phyloP scores from a whole-genome alignment of 306 rosid genomes.

The Rubus parviflorus region DNA sequence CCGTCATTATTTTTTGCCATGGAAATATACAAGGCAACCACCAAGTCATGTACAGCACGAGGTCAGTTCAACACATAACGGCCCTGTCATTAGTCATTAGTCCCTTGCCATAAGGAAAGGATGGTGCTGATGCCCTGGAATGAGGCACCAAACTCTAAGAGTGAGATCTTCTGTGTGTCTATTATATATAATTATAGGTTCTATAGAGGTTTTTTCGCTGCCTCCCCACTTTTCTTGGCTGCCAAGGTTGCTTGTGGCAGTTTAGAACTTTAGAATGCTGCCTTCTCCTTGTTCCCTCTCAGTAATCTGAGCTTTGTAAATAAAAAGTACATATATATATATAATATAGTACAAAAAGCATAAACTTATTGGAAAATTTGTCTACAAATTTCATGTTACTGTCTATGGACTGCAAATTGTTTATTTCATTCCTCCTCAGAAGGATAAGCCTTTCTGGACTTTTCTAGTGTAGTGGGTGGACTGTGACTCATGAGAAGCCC shows the following conservation, averaged over 20 bases:
- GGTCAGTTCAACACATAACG: conserved; percentile 21
- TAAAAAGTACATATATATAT: conserved; percentile 27
- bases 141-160: conserved; percentile 28
- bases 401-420: not conserved
- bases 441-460: conserved; percentile 6
- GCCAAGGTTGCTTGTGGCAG: conserved; percentile 42
- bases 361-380: not conserved
- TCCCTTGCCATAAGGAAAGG: conserved; percentile 20
- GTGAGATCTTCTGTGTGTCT: conserved; percentile 23
- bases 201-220: conserved; percentile 17
- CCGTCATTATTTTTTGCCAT: conserved; percentile 9
- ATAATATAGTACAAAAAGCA: conserved; percentile 30
- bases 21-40: conserved; percentile 30
- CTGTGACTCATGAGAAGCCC: conserved; percentile 1
- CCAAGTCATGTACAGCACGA: conserved; percentile 26
- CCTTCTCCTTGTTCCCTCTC: conserved; percentile 29
- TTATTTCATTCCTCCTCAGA: not conserved
- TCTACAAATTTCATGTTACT: not conserved
- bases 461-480: conserved; percentile 10
- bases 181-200: conserved; percentile 27
- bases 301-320: conserved; percentile 42
- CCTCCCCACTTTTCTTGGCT: conserved; percentile 32
- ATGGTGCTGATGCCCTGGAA: conserved; percentile 31
- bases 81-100: conserved; percentile 14
- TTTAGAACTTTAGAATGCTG: conserved; percentile 22